Conservation (phyloP, 2,329 filamentous ascomycete genomes). For the Aspergillus nomiae region DNA sequence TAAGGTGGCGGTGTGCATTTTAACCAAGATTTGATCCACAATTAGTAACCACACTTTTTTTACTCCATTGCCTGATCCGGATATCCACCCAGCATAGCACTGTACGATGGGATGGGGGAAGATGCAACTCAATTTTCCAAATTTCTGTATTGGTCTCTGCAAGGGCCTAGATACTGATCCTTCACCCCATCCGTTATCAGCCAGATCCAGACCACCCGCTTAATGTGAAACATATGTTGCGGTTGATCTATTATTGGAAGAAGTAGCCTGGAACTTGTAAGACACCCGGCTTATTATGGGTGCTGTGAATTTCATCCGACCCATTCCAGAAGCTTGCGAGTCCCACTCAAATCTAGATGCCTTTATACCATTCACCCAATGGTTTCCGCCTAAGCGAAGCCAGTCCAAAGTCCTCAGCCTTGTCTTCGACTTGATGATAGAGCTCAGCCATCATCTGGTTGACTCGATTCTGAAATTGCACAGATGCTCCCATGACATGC, state of each 20-base stretch:
- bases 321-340: background rate
- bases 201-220: background rate
- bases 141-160: background rate
- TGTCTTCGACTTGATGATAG: background rate
- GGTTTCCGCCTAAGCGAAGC: background rate
- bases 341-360: background rate
- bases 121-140: background rate
- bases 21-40: no score
- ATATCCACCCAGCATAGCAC: background rate
- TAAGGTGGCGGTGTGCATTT: background rate
- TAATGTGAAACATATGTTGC: background rate
- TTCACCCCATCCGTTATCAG: background rate
- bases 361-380: background rate
- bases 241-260: background rate
- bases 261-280: background rate
- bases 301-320: background rate
- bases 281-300: background rate
- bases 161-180: background rate
- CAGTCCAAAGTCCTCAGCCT: background rate
- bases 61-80: background rate
- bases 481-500: background rate
- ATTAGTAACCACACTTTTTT: no score
- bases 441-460: background rate
- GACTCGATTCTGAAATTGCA: background rate
- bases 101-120: background rate